These are phyloP conservation scores for Pseudogymnoascus sp. DNA, from an alignment of 2,329 filamentous ascomycete species.

Conservation along the genomic window DNA sequence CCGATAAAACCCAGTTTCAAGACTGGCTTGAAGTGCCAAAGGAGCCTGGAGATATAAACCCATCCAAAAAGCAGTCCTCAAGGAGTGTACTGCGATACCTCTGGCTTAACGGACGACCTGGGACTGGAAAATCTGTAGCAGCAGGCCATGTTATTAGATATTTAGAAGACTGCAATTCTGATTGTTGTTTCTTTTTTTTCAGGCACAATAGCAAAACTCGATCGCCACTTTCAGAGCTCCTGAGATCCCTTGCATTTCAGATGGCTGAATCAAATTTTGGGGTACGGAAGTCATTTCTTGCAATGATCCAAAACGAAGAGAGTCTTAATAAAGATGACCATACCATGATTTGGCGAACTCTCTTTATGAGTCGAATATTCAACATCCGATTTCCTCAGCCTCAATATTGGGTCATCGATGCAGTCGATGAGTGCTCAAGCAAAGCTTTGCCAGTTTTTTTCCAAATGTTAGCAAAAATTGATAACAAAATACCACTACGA, in stretches of 20 bases:
- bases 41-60: no score
- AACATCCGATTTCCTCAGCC: constrained; percentile 5
- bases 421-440: constrained; percentile 29
- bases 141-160: constrained; percentile 24
- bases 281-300: constrained; percentile 15
- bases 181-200: constrained; percentile 32
- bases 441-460: constrained; percentile 13
- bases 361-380: constrained; percentile 26
- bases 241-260: constrained; percentile 30
- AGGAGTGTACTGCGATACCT: constrained; percentile 10
- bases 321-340: constrained; percentile 21
- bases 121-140: constrained; percentile 29
- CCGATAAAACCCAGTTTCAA: no score
- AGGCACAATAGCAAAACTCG: constrained; percentile 26
- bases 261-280: constrained; percentile 24
- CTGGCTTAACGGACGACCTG: constrained; percentile 31
- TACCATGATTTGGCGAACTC: constrained; percentile 22
- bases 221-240: constrained; percentile 20
- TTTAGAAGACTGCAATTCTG: constrained; percentile 13
- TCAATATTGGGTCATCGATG: constrained; percentile 32
- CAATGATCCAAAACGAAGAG: constrained; percentile 17
- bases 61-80: no score
- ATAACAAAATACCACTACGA: constrained; percentile 14
- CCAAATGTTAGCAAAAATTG: constrained; percentile 11
- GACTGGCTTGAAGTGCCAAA: no score